A percentile compares a stretch with the other conserved stretches of the same genome.
Conservation (phyloP, 352 stramenopile species). For the Pythium angustatum region DNA sequence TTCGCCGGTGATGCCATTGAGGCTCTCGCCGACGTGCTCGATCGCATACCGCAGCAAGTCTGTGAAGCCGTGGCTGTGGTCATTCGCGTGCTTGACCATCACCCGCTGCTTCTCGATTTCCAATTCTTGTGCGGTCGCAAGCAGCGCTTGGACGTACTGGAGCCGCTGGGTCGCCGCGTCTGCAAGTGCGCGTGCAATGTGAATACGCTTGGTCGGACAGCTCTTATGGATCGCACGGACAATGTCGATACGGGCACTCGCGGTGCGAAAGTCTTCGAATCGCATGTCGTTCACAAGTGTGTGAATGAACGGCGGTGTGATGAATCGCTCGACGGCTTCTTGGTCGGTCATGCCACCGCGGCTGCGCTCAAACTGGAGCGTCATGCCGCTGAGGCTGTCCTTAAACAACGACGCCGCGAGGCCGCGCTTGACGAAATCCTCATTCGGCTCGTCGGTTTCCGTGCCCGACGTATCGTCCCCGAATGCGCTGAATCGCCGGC, state of each 20-base stretch:
- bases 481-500: constrained; percentile 54
- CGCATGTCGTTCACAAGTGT: constrained; percentile 77
- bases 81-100: constrained; percentile 56
- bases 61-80: constrained; percentile 82
- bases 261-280: constrained; percentile 86
- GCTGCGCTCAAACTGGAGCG: constrained; percentile 30
- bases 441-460: constrained; percentile 80
- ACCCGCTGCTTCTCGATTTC: constrained; percentile 65
- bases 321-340: constrained; percentile 64
- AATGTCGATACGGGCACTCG: constrained; percentile 79
- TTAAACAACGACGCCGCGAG: constrained; percentile 78
- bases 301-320: constrained; percentile 76
- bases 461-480: constrained; percentile 69
- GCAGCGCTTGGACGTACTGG: constrained; percentile 62
- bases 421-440: constrained; percentile 83
- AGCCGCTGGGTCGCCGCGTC: constrained; percentile 71
- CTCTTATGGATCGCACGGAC: constrained; percentile 85
- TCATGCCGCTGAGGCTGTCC: constrained; percentile 44
- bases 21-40: constrained; percentile 69
- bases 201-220: constrained; percentile 64
- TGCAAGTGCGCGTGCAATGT: constrained; percentile 69
- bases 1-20: constrained; percentile 35
- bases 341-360: constrained; percentile 41
- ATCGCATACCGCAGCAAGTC: constrained; percentile 84
- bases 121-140: constrained; percentile 41